These are phyloP conservation scores for Boletus insuetus DNA, from an alignment of 768 basidiomycete genomes.

Conservation along the genomic window DNA sequence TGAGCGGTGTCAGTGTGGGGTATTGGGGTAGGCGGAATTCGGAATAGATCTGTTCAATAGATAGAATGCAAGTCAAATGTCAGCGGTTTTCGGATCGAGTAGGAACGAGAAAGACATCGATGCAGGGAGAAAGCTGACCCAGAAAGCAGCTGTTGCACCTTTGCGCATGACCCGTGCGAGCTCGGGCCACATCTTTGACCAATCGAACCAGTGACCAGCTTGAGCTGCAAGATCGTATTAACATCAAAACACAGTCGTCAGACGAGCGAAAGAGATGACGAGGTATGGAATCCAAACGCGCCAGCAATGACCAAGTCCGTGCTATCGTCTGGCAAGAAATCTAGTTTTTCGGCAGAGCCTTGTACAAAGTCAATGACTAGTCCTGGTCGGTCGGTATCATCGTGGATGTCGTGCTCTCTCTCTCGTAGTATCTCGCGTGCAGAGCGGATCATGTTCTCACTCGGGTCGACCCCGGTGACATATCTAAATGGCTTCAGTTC, in stretches of 20 bases:
- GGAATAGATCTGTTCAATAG: slow-evolving; percentile 1
- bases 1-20: slow-evolving; percentile 2
- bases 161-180: slow-evolving; percentile 54
- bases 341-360: slow-evolving; percentile 54
- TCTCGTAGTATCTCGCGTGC: slow-evolving; percentile 34
- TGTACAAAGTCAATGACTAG: slow-evolving; percentile 31
- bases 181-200: slow-evolving; percentile 68
- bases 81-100: too few species aligned
- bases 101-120: too few species aligned
- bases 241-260: too few species aligned
- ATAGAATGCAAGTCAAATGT: too few species aligned
- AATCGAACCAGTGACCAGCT: slow-evolving; percentile 83
- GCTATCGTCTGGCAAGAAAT: slow-evolving; percentile 44
- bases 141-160: slow-evolving; percentile 69
- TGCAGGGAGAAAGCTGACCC: slow-evolving; percentile 43
- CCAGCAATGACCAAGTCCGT: slow-evolving; percentile 72
- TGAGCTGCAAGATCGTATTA: slow-evolving; percentile 46
- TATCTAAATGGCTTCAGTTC: slow-evolving; percentile 52
- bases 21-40: slow-evolving; percentile 5
- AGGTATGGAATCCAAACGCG: slow-evolving; percentile 23
- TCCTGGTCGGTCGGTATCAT: slow-evolving; percentile 2
- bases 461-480: slow-evolving; percentile 77
- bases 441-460: slow-evolving; percentile 62
- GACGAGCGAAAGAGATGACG: too few species aligned
- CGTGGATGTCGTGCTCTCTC: slow-evolving; percentile 5